Evolutionary conservation across 108 stramenopile species (phyloP), one percentile per base, ranked within the genome.

Genomic region (Skeletonema marinoi): DNA sequence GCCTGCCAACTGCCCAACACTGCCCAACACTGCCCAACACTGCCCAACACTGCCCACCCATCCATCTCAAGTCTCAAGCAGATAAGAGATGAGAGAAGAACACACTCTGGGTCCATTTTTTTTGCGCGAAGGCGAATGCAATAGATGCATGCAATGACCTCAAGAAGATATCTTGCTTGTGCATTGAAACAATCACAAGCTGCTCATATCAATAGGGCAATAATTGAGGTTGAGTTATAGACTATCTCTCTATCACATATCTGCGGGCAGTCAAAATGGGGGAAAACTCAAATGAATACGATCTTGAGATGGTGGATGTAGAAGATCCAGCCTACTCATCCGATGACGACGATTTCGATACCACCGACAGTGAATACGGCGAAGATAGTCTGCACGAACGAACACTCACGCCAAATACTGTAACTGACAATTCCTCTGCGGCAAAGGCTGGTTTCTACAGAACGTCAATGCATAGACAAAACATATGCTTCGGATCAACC

Each of bases 401-500:
- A 62, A 50, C 62, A 46, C 44, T 73, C 42, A 21, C 46, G 4
- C 72, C 48, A 19, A 30, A 31, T 0, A 73, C 48, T 30, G 48
- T 36, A 19, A 65, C 72, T 33, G 14, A 39, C 36, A 25, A 56
- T n/a, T 56, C 54, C 11, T 71, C 70, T 30, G 59, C 56, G 41
- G 9, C 70, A 41, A 44, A 38, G 25, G 14, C 19, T 41, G 50
- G 50, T 10, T 67, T 54, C 56, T 81, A 75, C 66, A 66, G 50
- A 70, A 38, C 31, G 36, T 66, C 68, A 14, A 48, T 79, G 60
- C 42, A 67, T 29, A 70, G 73, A 36, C 87, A 86, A 58, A 88
- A 86, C 70, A 73, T 68, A n/a, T 85, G 73, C 68, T 84, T 86
- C 46, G 80, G 79, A 25, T 61, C 78, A 0, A 60, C 58, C 25